Evolutionary conservation across 768 basidiomycete genomes (phyloP).

Genomic region (Coprinopsis sp.): DNA sequence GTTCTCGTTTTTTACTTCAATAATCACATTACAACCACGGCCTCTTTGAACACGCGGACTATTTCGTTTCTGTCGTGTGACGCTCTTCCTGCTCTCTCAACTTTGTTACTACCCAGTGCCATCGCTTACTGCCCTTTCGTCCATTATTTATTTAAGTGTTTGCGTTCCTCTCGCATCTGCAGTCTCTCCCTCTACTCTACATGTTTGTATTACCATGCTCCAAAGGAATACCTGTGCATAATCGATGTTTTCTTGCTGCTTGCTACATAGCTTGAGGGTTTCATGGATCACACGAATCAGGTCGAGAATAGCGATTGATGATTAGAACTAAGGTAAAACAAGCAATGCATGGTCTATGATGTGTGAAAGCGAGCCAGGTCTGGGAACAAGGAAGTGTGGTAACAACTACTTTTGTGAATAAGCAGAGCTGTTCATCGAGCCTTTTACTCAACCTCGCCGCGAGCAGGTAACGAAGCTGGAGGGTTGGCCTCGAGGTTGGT

Average conservation of each 20-base stretch:
- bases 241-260: neutral
- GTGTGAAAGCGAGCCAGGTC: no score
- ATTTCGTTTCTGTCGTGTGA: neutral
- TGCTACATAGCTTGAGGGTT: neutral
- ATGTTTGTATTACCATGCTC: slow-evolving; percentile 5
- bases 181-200: slow-evolving; percentile 3
- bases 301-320: neutral
- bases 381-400: no score
- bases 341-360: no score
- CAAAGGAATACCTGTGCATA: slow-evolving; percentile 4
- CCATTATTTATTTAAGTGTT: neutral
- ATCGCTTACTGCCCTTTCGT: slow-evolving; percentile 1
- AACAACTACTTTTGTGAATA: no score
- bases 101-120: neutral
- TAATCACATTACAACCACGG: neutral
- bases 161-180: slow-evolving; percentile 6
- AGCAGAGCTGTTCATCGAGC: no score
- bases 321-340: neutral
- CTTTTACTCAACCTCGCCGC: no score
- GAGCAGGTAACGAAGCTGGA: no score
- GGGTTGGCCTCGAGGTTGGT: no score
- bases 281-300: neutral
- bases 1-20: neutral
- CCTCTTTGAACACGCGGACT: neutral
- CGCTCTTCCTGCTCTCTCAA: neutral